These are phyloP conservation scores for Phlebopus sp. DNA, from an alignment of 1,284 basidiomycete species.

Conservation along the genomic window DNA sequence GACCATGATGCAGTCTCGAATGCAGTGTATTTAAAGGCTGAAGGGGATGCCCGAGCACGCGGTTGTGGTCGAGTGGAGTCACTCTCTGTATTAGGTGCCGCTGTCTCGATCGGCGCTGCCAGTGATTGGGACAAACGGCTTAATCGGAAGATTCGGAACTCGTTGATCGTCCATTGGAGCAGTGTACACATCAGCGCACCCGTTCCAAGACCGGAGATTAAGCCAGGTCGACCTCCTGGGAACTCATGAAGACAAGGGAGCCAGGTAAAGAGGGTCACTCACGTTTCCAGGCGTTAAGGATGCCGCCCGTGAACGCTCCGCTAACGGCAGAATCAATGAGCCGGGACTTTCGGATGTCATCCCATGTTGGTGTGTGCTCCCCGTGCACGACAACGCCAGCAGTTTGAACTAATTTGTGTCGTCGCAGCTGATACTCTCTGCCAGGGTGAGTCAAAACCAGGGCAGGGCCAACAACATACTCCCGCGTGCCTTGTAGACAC, in stretches of 20 bases:
- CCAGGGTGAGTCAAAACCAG: constrained; percentile 34
- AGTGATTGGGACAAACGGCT: constrained; percentile 44
- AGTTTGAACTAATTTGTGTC: constrained; percentile 29
- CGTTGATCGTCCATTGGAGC: constrained; percentile 64
- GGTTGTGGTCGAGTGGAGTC: not conserved
- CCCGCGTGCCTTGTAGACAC: constrained; percentile 53
- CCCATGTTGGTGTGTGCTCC: constrained; percentile 36
- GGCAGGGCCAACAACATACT: constrained; percentile 59
- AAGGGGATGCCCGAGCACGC: constrained; percentile 3
- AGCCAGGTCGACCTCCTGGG: constrained; percentile 41
- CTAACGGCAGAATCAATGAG: constrained; percentile 63
- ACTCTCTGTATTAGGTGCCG: not conserved
- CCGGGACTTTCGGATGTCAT: constrained; percentile 52
- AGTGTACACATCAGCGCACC: constrained; percentile 52
- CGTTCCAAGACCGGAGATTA: constrained; percentile 53
- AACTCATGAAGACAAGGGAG: constrained; percentile 1
- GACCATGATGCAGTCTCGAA: constrained; percentile 16
- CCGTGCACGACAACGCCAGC: constrained; percentile 7
- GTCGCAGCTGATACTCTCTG: constrained; percentile 37
- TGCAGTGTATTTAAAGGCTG: constrained; percentile 7
- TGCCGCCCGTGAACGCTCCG: constrained; percentile 59
- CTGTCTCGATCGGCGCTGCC: not conserved
- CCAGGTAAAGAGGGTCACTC: not conserved
- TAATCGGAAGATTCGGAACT: constrained; percentile 55
- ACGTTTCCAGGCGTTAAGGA: constrained; percentile 46